A percentile compares a stretch with the other conserved stretches of the same genome.
Evolutionary conservation across 768 basidiomycete genomes (phyloP).

Genomic region (Russula dissimulans): DNA sequence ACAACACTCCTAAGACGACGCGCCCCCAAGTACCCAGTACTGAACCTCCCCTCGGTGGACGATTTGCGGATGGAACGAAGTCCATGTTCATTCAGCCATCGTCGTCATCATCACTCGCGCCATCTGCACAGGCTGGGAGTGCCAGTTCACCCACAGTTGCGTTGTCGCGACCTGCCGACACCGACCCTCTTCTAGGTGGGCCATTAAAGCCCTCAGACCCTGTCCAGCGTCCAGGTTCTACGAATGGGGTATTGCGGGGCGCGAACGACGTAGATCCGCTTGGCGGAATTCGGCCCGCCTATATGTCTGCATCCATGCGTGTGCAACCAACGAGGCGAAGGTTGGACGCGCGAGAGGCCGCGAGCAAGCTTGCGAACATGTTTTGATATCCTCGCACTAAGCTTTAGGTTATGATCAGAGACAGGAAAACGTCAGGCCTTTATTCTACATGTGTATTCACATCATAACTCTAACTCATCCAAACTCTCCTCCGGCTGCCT

Average conservation of each 20-base stretch:
- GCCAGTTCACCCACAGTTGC: neutral
- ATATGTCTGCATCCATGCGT: conserved; percentile 67
- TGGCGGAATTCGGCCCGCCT: conserved; percentile 47
- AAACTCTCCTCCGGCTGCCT: neutral
- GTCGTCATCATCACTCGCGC: conserved; percentile 26
- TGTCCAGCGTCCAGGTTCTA: conserved; percentile 12
- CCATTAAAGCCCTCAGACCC: conserved; percentile 14
- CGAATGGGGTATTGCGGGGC: conserved; percentile 11
- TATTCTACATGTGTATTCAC: conserved; percentile 12
- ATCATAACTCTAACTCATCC: conserved; percentile 2
- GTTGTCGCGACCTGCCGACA: neutral
- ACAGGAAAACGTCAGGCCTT: neutral
- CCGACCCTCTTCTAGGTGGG: conserved; percentile 17
- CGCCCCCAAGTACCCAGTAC: conserved; percentile 25
- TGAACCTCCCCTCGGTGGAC: conserved; percentile 52
- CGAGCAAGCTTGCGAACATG: conserved; percentile 86
- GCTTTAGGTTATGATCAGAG: neutral
- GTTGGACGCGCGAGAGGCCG: conserved; percentile 78
- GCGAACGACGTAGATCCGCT: conserved; percentile 48
- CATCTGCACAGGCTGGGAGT: neutral
- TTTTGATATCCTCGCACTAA: conserved; percentile 35
- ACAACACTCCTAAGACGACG: conserved; percentile 25
- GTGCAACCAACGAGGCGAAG: conserved; percentile 61
- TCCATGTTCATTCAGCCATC: conserved; percentile 68
- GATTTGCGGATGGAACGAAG: conserved; percentile 64